Base-by-base conservation (phyloP, 2,329 filamentous ascomycete species). In the Xylariaceae sp. region DNA sequence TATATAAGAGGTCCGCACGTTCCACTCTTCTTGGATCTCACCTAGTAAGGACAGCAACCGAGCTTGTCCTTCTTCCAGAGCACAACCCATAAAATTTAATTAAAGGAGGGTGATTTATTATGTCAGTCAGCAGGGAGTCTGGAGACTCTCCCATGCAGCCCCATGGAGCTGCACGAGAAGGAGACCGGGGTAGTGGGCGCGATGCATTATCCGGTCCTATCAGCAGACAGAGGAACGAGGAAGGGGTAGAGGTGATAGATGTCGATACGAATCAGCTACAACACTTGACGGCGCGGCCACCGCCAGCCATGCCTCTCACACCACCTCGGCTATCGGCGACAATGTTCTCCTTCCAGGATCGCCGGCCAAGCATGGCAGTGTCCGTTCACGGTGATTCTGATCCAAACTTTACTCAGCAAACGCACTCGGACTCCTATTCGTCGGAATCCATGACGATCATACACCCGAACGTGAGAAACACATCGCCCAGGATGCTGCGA, bases 301-400 rank as follows among this genome's bases (percentile, higher is more conserved):
- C 76, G 55, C 78, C 75, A 53, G 77, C 80, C 50, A 76, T 77
- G 58, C 80, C 80, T 58, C 69, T 82, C 66, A 82, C 78, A 49
- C 77, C 80, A 9, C 78, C 80, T 6, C 74, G 75, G 60, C 68
- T 78, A 55, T 77, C 76, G 58, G 70, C 73, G 53, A 71, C 72
- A 48, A 68, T 75, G 57, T 80, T 78, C 64, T 73, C 74, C 10
- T 76, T 81, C 60, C 72, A 80, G 42, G 73, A 76, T 52, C 73
- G 73, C 45, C 70, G 69, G 5, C 66, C 67, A 6, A 73, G 71
- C 64, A 68, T 68, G 54, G 67, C 72, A 2, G 69, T 69, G 39
- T 75, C 74, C 42, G 66, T 68, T 13, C 67, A 71, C 17, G 70
- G 72, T 8, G 71, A 72, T 8, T 62, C 76, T 8, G 76, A 75